Percentiles rank a stretch among this genome's conserved stretches.
These are phyloP conservation scores for Blastobotrys buckinghamii DNA, from an alignment of 1,139 yeast genomes.

Conservation along the genomic window DNA sequence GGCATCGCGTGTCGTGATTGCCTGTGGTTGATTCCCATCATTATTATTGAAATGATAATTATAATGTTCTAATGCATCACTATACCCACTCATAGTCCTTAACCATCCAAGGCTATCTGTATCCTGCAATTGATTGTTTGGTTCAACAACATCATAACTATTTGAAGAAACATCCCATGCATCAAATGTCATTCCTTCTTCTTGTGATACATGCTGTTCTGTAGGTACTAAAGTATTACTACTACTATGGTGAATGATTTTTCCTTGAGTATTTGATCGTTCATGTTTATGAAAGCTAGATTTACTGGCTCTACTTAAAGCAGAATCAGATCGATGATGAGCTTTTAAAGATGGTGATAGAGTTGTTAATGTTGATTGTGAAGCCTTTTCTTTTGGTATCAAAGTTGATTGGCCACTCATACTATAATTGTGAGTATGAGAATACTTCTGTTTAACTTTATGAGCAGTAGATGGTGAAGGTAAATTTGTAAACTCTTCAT, in stretches of 20 bases:
- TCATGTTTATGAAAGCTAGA: not conserved
- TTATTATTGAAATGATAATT: conserved; percentile 1
- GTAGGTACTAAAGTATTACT: not conserved
- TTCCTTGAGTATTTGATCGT: not conserved
- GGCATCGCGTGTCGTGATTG: not conserved
- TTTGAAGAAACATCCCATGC: conserved; percentile 9
- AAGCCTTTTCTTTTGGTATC: conserved; percentile 1
- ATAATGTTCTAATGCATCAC: not conserved
- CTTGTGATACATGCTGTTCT: not conserved
- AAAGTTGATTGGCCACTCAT: not conserved
- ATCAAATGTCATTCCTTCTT: conserved; percentile 2
- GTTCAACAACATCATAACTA: not conserved
- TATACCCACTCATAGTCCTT: not conserved
- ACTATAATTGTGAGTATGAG: not conserved
- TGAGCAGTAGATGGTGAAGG: not conserved
- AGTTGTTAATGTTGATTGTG: conserved; percentile 5
- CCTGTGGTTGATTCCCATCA: not conserved
- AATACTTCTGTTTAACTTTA: no score
- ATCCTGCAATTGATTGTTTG: not conserved
- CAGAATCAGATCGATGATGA: conserved; percentile 9
- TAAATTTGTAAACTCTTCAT: not conserved
- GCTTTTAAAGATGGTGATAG: conserved; percentile 7
- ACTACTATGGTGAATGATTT: not conserved
- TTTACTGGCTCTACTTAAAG: not conserved
- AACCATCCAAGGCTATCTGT: not conserved